These are phyloP conservation scores for Cladosporium sp. DNA, from an alignment of 2,329 filamentous ascomycete species.

Conservation along the genomic window DNA sequence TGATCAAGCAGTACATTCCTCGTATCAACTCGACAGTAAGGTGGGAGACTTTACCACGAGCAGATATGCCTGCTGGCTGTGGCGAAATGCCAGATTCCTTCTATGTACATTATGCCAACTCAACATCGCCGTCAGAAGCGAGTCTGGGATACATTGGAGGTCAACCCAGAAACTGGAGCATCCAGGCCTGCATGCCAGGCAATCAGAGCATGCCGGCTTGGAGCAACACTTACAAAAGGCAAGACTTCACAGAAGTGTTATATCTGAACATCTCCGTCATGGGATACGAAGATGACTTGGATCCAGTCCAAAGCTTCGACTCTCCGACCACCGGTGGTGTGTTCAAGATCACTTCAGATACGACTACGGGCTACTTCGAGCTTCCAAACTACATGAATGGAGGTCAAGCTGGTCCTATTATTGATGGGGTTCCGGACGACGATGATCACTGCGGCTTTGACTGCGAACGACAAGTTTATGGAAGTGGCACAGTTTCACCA, in stretches of 20 bases:
- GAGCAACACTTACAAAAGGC: constrained; percentile 32
- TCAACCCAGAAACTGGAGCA: constrained; percentile 21
- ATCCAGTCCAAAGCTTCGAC: too few species aligned
- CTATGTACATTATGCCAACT: constrained; percentile 26
- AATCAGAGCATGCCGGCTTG: constrained; percentile 33
- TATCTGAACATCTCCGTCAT: constrained; percentile 32
- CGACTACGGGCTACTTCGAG: constrained; percentile 40
- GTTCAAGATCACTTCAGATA: constrained; percentile 33
- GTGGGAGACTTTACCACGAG: background rate
- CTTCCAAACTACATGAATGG: constrained; percentile 37
- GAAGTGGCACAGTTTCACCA: background rate
- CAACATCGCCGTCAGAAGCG: background rate
- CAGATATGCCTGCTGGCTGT: constrained; percentile 28
- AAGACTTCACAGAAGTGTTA: constrained; percentile 37
- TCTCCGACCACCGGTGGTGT: constrained; percentile 10
- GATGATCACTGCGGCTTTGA: background rate
- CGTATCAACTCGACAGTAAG: background rate
- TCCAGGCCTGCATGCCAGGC: constrained; percentile 37
- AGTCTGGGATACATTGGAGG: background rate
- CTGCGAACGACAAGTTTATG: background rate
- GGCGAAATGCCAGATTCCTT: constrained; percentile 26
- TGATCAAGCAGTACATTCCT: constrained; percentile 3
- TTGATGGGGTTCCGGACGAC: constrained; percentile 5
- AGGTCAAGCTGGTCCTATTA: constrained; percentile 24
- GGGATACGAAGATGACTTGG: background rate